Conservation (phyloP, 345 rosid genomes). For the Aquilaria sinensis region DNA sequence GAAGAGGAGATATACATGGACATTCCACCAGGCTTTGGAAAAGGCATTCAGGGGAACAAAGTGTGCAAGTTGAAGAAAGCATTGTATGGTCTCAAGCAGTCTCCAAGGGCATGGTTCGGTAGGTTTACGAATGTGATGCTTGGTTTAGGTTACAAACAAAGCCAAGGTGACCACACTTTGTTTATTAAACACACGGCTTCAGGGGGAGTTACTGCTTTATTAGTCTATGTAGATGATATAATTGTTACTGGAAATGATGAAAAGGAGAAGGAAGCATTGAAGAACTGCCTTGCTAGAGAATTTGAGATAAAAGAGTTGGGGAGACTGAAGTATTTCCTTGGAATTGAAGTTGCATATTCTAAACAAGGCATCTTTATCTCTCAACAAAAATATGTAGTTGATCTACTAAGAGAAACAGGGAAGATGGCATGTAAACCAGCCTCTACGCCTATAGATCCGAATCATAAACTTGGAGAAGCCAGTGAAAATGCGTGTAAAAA, state of each 20-base stretch:
- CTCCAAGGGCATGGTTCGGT: too few relatives aligned
- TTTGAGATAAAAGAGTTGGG: slow-evolving; percentile 4
- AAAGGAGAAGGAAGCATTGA: not conserved
- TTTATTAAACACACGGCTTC: too few relatives aligned
- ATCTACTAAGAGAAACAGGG: not conserved
- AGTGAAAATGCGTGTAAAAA: not conserved
- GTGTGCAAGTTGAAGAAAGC: too few relatives aligned
- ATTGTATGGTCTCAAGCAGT: too few relatives aligned
- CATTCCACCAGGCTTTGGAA: too few relatives aligned
- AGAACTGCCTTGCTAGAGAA: not conserved
- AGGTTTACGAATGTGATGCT: too few relatives aligned
- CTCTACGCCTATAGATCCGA: not conserved
- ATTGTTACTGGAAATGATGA: not conserved
- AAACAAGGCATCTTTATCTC: not conserved
- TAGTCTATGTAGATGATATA: slow-evolving; percentile 2
- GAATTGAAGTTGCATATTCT: not conserved
- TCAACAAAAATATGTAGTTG: not conserved
- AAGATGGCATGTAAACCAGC: not conserved
- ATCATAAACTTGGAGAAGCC: not conserved
- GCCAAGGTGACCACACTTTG: too few relatives aligned
- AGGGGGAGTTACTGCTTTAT: not conserved
- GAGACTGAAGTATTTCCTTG: not conserved
- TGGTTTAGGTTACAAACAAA: too few relatives aligned
- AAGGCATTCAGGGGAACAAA: too few relatives aligned
- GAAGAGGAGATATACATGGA: too few relatives aligned